Evolutionary conservation across 345 rosid species (phyloP).

Genomic region (Brassica napus): Da-Ae NC_063437.1:13700001-13700500

Average conservation of each 20-base stretch:
- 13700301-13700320: not conserved
- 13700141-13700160: conserved; percentile 1
- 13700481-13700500: not conserved
- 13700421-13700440: not conserved
- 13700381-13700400: not conserved
- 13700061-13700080: too few relatives aligned
- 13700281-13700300: conserved; percentile 7
- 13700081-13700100: too few relatives aligned
- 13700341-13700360: not conserved
- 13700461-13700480: not conserved
- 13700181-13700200: conserved; percentile 43
- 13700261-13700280: conserved; percentile 42
- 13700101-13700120: too few relatives aligned
- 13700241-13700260: conserved; percentile 31
- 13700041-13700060: too few relatives aligned
- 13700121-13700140: too few relatives aligned
- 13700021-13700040: too few relatives aligned
- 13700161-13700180: conserved; percentile 55
- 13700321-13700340: not conserved
- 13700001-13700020: too few relatives aligned
- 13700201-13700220: conserved; percentile 21
- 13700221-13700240: conserved; percentile 43
- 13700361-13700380: not conserved
- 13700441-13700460: not conserved
- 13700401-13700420: not conserved